Percentiles rank a stretch among this genome's conserved stretches.
These are phyloP conservation scores for Aspergillus jensenii DNA, from an alignment of 2,329 filamentous ascomycete genomes.

Conservation along the genomic window DNA sequence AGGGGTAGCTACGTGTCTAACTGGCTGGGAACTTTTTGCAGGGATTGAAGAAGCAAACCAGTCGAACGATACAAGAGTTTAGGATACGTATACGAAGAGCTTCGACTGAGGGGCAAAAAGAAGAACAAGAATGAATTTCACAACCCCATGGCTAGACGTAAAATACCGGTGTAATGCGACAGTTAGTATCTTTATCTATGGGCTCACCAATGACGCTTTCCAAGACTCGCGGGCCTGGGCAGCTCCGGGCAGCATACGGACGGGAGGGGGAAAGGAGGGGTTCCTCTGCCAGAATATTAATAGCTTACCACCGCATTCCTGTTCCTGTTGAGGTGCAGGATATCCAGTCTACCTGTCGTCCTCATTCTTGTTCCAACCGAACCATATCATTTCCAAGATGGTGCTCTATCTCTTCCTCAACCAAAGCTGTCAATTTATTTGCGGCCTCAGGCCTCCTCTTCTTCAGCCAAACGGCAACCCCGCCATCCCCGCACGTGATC, in stretches of 20 bases:
- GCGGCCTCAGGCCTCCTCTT: constrained; percentile 11
- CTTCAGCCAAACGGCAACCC: constrained; percentile 6
- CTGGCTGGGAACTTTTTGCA: background rate
- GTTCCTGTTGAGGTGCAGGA: background rate
- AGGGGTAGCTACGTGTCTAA: constrained; percentile 1
- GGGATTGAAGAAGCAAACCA: background rate
- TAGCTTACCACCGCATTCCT: background rate
- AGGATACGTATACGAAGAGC: background rate
- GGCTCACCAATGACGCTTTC: constrained; percentile 3
- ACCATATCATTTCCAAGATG: background rate
- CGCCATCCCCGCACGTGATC: constrained; percentile 17
- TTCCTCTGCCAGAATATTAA: background rate
- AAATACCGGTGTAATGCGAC: background rate
- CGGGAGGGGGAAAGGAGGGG: constrained; percentile 3
- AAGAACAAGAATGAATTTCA: background rate
- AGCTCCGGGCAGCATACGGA: background rate
- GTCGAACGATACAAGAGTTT: background rate
- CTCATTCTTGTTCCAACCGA: background rate
- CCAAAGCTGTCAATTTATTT: constrained; percentile 11
- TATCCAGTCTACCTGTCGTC: background rate
- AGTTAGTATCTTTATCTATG: background rate
- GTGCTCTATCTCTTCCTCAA: constrained; percentile 14
- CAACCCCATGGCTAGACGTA: background rate
- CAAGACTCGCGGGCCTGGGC: background rate
- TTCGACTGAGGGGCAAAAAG: background rate